Evolutionary conservation across 352 stramenopile species (phyloP), one percentile per base, ranked within the genome.

Genomic region (Globisporangium rhizosaccharum): DNA sequence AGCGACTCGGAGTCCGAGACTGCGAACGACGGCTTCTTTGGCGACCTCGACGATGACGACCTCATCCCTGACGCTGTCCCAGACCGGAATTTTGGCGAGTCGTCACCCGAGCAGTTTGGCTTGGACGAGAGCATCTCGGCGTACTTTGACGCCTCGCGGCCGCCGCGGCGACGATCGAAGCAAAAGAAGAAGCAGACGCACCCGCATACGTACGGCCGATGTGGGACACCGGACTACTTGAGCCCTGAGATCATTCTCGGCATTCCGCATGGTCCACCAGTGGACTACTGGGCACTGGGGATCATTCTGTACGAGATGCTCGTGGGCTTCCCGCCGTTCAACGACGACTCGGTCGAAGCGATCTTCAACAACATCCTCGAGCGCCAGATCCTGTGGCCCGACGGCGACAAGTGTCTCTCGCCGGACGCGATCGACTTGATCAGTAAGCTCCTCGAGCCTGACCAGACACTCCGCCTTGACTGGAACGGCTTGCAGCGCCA

Each of bases 251-350:
- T 97, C 66, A 82, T 97, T 51, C 68, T 86, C 7, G 70, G 81
- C 3, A 59, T 75, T 2, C 68, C 74, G 23, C 86, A 96, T 50
- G 86, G 82, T 2, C 81, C 83, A 3, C 74, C 83, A 7, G 88
- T 94, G 18, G 89, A 97, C 45, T 96, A 89, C 42, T 97, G 89
- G 89, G 85, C 85, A 4, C 73, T 96, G 9, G 89, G 89, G n/a
- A 85, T 97, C n/a, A 94, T 97, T 37, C 45, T 97, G 37, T 94
- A 92, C 68, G 85, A 94, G 57, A 93, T 96, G 82, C 68, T 96
- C 33, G 83, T 94, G 17, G 87, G 85, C 0, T 94, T 95, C 60
- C 85, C 85, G 42, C 87, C 87, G 3, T 96, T 96, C 59, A 96
- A 96, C 41, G 87, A 94, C 59, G 82, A 96, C 56, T 92, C 86